phyloP scores from a whole-genome alignment of 2,329 filamentous ascomycete genomes.

The Aspergillus intermedius region DNA sequence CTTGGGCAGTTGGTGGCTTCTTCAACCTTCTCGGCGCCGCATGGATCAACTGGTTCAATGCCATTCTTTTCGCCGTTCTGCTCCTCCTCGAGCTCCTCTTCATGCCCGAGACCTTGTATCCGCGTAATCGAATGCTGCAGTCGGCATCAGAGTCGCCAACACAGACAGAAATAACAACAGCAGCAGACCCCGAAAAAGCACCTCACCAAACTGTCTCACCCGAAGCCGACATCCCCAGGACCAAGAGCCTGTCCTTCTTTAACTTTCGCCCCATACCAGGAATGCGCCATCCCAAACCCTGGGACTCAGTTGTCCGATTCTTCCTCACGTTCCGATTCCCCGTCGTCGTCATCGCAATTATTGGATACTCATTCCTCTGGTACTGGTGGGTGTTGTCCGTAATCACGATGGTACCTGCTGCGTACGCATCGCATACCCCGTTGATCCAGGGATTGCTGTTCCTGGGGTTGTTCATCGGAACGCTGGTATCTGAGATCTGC shows the following conservation, averaged over 20 bases:
- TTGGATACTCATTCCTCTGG: constrained; percentile 49
- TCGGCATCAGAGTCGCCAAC: constrained; percentile 18
- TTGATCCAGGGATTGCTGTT: constrained; percentile 50
- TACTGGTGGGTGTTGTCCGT: constrained; percentile 54
- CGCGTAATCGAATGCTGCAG: constrained; percentile 45
- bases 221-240: constrained; percentile 26
- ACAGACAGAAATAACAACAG: constrained; percentile 8
- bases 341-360: constrained; percentile 41
- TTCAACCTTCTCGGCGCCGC: constrained; percentile 41
- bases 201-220: not conserved
- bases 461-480: constrained; percentile 49
- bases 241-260: constrained; percentile 40
- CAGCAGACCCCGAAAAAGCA: constrained; percentile 1
- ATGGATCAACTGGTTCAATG: constrained; percentile 52
- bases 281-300: constrained; percentile 46
- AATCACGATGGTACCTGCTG: constrained; percentile 48
- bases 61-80: constrained; percentile 47
- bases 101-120: constrained; percentile 53
- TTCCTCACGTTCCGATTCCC: constrained; percentile 43
- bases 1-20: constrained; percentile 45
- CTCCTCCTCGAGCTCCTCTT: constrained; percentile 45
- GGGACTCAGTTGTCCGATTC: constrained; percentile 43
- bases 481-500: constrained; percentile 46
- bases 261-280: constrained; percentile 45
- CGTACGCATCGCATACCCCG: constrained; percentile 44